Evolutionary conservation across 2,329 filamentous ascomycete genomes (phyloP).

Genomic region (Trichophyton equinum): DNA sequence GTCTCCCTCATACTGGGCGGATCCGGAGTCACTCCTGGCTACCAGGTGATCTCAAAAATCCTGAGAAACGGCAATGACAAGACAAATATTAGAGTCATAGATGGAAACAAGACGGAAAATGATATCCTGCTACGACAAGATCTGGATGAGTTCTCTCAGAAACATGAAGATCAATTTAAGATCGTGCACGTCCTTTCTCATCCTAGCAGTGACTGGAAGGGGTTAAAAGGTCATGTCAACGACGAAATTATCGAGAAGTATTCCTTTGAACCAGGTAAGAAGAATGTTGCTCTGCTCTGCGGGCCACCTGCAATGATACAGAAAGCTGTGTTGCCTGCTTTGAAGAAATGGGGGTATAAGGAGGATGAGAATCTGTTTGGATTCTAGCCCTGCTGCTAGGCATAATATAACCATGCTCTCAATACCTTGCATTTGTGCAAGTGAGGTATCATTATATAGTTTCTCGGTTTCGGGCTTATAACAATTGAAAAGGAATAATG

Average conservation of each 20-base stretch:
- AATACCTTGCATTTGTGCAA: too few relatives aligned
- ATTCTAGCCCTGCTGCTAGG: constrained; percentile 19
- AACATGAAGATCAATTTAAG: constrained; percentile 29
- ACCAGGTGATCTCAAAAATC: constrained; percentile 37
- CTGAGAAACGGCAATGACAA: constrained; percentile 23
- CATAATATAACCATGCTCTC: too few relatives aligned
- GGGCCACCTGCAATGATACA: constrained; percentile 41
- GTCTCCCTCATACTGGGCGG: constrained; percentile 41
- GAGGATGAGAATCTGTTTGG: constrained; percentile 37
- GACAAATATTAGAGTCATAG: constrained; percentile 33
- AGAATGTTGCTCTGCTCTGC: constrained; percentile 37
- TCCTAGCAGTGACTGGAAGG: constrained; percentile 35
- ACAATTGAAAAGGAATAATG: too few relatives aligned
- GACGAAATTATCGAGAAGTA: constrained; percentile 30
- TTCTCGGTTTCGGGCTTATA: too few relatives aligned
- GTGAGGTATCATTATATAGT: too few relatives aligned
- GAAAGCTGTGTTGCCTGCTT: constrained; percentile 38
- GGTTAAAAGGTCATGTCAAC: constrained; percentile 35
- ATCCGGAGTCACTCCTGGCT: constrained; percentile 41
- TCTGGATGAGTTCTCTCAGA: constrained; percentile 30
- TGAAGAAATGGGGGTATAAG: constrained; percentile 36
- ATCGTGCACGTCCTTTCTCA: constrained; percentile 39
- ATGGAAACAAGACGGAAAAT: constrained; percentile 38
- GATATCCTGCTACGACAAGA: constrained; percentile 37
- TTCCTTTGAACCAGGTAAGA: constrained; percentile 32